phyloP scores from a whole-genome alignment of 139 green algal genomes.

The Coccomyxa sp. region DNA sequence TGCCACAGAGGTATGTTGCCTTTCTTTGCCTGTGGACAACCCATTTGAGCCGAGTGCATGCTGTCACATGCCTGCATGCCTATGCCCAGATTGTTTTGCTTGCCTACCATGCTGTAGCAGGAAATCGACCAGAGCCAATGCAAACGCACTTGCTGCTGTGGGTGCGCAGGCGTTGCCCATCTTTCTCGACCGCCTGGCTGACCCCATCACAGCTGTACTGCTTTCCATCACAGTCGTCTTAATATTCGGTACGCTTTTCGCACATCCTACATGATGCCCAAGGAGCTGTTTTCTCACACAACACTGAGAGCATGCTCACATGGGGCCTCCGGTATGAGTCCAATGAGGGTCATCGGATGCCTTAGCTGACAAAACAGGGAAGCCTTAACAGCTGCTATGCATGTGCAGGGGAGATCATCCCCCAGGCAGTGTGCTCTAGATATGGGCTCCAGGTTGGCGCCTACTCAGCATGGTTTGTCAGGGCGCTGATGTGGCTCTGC shows the following conservation, averaged over 20 bases:
- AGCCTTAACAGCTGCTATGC: not conserved
- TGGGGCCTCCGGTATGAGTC: too few species aligned
- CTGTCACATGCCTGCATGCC: not conserved
- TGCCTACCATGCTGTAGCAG: not conserved
- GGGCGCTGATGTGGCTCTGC: constrained; percentile 56
- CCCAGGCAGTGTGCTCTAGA: constrained; percentile 65
- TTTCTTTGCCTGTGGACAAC: not conserved
- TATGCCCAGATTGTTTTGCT: not conserved
- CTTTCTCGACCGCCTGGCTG: constrained; percentile 67
- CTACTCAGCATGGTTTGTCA: constrained; percentile 72
- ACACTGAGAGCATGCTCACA: too few species aligned
- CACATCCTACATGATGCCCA: not conserved
- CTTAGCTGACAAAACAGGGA: too few species aligned
- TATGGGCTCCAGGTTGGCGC: constrained; percentile 84
- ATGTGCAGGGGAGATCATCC: constrained; percentile 27
- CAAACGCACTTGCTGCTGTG: not conserved
- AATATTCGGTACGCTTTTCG: constrained; percentile 76
- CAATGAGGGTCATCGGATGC: not conserved
- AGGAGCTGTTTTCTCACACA: not conserved
- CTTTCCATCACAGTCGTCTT: constrained; percentile 75
- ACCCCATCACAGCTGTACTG: constrained; percentile 63
- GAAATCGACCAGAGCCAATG: not conserved
- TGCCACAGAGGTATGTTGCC: constrained; percentile 34
- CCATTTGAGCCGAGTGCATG: not conserved
- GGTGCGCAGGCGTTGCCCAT: constrained; percentile 59